Evolutionary conservation across 2,329 filamentous ascomycete species (phyloP), one percentile per base, ranked within the genome.

Genomic region (Ophiostoma triangulosporum): DNA sequence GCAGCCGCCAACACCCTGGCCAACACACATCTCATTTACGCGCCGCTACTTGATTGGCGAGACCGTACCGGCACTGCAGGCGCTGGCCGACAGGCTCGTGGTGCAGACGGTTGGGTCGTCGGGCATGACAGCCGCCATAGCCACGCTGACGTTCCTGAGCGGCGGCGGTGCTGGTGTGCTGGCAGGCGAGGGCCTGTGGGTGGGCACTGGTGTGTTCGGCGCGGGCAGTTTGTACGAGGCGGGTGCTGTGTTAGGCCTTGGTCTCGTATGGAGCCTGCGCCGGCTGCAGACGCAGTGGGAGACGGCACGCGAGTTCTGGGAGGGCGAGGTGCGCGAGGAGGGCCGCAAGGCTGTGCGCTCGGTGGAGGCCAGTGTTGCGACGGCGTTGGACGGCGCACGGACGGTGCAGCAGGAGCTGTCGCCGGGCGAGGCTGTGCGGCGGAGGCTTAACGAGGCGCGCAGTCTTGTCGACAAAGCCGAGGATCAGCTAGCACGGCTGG

Each of bases 51-150:
- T 89, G 2, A 73, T 81, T 40, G 68, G 73, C n/a, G 74, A 79
- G 56, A 86, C 83, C 0, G 75, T 89, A 2, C 83, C 84, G 2
- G 78, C 81, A 1, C 70, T 90, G 3, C 85, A 88, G 62, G 80
- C 84, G 1, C 70, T 88, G 0, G 84, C 84, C 1, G 85, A 90
- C 66, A 79, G 75, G 54, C 77, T 90, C 2, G 81, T 95, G 4
- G 64, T 94, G 4, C 82, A 89, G 62, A 86, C 86, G 0, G 69
- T 88, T 0, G 84, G 81, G 51, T 88, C 87, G 0, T 85, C 86
- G 0, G 79, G 80, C 4, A 69, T 86, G 3, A 77, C 77, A 1
- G 70, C 69, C 0, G 72, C 73, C 0, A 69, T 84, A 1, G 76
- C 74, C 0, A 74, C 67, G 0, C 69, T 84, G 9, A 69, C 77